Evolutionary conservation across 495 filamentous ascomycete genomes (phyloP).

Genomic region (Xylaria curta): DNA sequence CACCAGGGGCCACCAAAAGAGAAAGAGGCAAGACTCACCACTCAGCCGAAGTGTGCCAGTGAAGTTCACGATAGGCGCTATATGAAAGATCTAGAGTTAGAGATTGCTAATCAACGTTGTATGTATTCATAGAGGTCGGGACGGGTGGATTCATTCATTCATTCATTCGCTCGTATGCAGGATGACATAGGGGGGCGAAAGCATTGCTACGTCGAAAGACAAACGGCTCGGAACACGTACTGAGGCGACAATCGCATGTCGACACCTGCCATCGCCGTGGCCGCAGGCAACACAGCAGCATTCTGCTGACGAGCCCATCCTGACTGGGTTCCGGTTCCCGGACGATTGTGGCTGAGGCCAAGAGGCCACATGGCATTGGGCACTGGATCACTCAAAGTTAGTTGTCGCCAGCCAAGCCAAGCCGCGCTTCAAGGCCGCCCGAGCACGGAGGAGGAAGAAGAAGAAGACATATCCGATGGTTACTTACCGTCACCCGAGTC

Average conservation of each 20-base stretch:
- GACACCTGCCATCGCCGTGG: constrained; percentile 74
- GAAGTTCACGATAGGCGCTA: constrained; percentile 69
- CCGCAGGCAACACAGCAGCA: constrained; percentile 64
- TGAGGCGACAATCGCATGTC: constrained; percentile 75
- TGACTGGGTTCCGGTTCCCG: constrained; percentile 58
- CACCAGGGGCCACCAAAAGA: no score
- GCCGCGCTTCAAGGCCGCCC: no score
- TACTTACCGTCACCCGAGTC: constrained; percentile 57
- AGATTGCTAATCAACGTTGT: neutral
- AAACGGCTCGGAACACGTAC: neutral
- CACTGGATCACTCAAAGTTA: constrained; percentile 37
- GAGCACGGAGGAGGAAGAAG: neutral
- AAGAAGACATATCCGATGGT: neutral
- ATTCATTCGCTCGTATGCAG: neutral
- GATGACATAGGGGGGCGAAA: neutral
- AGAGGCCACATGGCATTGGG: constrained; percentile 76
- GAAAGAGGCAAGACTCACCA: constrained; percentile 52
- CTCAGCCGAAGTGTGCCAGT: constrained; percentile 75
- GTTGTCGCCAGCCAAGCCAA: neutral
- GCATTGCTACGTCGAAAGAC: neutral
- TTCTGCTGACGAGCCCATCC: constrained; percentile 79
- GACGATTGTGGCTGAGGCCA: constrained; percentile 68
- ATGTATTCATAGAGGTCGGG: neutral
- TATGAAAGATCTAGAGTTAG: neutral
- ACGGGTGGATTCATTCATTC: neutral